Evolutionary conservation across 768 basidiomycete genomes (phyloP), one percentile per base, ranked within the genome.

Genomic region (Mycena rebaudengoi): DNA sequence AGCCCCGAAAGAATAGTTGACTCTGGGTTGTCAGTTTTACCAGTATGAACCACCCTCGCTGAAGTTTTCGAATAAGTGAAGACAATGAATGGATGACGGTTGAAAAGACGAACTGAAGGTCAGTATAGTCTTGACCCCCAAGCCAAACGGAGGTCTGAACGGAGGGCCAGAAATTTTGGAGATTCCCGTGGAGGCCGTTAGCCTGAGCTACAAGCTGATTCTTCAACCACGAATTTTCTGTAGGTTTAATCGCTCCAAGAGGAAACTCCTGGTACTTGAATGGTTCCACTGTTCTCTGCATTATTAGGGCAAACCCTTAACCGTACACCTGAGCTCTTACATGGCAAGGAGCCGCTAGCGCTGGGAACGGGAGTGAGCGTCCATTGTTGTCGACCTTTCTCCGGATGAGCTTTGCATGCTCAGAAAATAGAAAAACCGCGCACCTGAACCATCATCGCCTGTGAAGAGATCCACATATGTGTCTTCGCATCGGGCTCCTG

Each of bases 161-260:
- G 28, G 14, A 12, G 4, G 64, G 53, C 59, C 59, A 65, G 40
- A 65, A 65, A 37, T 65, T 61, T 25, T 65, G 64, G 16, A 65
- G 39, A 29, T 65, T 60, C 4, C 64, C 64, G 53, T 65, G 64
- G 26, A 65, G 54, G 16, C 64, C 64, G 39, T 46, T 65, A n/a
- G 59, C 64, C 43, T 65, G 64, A 11, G 35, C 25, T 1, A 21
- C 23, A 28, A 65, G 64, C 33, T 65, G 64, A 16, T 55, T 65
- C 26, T 43, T 20, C 8, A 65, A 32, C 64, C 64, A 65, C 13
- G 46, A 50, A n/a, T 61, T 61, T 14, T 33, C 64, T 14, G 64
- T 50, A 20, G 64, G 64, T 35, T 65, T 65, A 0, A 65, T 45
- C 21, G 59, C 64, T 39, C 64, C 64, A 16, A 65, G 59, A 25